Percentiles rank a stretch among this genome's conserved stretches.
Conservation (phyloP, 768 basidiomycete genomes). For the Kwoniella sp. region DNA sequence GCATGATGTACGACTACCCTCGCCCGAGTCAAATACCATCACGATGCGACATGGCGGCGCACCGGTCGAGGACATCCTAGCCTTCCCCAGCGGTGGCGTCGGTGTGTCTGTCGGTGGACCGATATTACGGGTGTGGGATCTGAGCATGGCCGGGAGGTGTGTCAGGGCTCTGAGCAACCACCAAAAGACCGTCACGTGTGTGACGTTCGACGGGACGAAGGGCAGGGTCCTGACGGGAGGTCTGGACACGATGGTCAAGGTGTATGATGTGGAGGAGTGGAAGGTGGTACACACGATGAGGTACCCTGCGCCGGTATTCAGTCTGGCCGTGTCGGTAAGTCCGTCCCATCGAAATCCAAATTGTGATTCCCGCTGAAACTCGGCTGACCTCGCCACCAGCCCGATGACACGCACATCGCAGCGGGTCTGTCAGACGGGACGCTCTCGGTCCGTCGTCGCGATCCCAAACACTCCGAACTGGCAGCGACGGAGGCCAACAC, state of each 20-base stretch:
- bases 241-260: slow-evolving; percentile 96
- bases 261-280: slow-evolving; percentile 87
- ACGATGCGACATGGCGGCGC: slow-evolving; percentile 53
- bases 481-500: no score
- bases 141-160: slow-evolving; percentile 71
- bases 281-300: slow-evolving; percentile 98
- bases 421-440: slow-evolving; percentile 98
- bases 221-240: slow-evolving; percentile 81
- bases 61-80: slow-evolving; percentile 87
- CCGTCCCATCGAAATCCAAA: no score
- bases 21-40: slow-evolving; percentile 57
- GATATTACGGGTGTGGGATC: slow-evolving; percentile 89
- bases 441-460: slow-evolving; percentile 87
- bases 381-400: slow-evolving; percentile 56
- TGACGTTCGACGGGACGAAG: slow-evolving; percentile 72
- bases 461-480: slow-evolving; percentile 65
- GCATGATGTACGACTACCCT: slow-evolving; percentile 65
- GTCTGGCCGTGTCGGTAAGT: slow-evolving; percentile 82
- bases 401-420: slow-evolving; percentile 92
- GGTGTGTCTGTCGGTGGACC: slow-evolving; percentile 84
- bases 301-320: slow-evolving; percentile 87
- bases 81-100: slow-evolving; percentile 72
- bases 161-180: slow-evolving; percentile 90
- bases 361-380: not conserved
- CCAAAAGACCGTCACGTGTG: slow-evolving; percentile 91